Conservation (phyloP, 2,329 filamentous ascomycete species). For the Phyllosticta citrichinensis region DNA sequence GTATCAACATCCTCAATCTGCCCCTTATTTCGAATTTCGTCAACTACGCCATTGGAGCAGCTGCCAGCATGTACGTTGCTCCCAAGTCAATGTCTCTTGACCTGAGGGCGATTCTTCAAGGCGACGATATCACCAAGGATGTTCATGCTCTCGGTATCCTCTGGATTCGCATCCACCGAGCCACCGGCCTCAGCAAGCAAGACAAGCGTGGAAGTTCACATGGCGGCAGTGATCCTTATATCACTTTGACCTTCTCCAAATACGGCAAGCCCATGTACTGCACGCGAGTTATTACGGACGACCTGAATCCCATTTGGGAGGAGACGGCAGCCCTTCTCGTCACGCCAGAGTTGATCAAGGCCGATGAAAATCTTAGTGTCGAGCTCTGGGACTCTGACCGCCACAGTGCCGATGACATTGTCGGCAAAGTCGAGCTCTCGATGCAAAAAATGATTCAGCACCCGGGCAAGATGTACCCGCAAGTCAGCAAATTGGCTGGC, state of each 20-base stretch:
- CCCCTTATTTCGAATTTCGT: constrained; percentile 94
- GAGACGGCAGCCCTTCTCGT: constrained; percentile 80
- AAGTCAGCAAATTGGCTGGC: constrained; percentile 72
- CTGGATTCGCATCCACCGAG: constrained; percentile 85
- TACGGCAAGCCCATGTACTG: constrained; percentile 98
- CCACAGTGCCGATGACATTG: constrained; percentile 84
- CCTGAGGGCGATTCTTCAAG: constrained; percentile 79
- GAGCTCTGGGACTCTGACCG: constrained; percentile 96
- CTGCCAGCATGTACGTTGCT: constrained; percentile 83
- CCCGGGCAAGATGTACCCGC: constrained; percentile 84
- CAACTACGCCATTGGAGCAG: constrained; percentile 84
- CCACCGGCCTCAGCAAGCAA: constrained; percentile 80
- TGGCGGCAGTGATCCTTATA: constrained; percentile 89
- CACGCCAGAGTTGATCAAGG: constrained; percentile 82
- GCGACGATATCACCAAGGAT: constrained; percentile 86
- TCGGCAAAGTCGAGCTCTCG: constrained; percentile 86
- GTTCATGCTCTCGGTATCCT: constrained; percentile 78
- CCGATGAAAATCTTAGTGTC: constrained; percentile 82
- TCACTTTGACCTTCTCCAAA: constrained; percentile 89
- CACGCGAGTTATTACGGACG: constrained; percentile 89
- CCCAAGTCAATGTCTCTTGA: constrained; percentile 92
- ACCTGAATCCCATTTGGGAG: constrained; percentile 86
- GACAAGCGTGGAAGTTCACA: constrained; percentile 72
- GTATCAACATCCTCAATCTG: constrained; percentile 83
- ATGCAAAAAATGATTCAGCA: constrained; percentile 94